Base-by-base conservation (phyloP, 768 basidiomycete genomes). In the Rickenella mellea region DNA sequence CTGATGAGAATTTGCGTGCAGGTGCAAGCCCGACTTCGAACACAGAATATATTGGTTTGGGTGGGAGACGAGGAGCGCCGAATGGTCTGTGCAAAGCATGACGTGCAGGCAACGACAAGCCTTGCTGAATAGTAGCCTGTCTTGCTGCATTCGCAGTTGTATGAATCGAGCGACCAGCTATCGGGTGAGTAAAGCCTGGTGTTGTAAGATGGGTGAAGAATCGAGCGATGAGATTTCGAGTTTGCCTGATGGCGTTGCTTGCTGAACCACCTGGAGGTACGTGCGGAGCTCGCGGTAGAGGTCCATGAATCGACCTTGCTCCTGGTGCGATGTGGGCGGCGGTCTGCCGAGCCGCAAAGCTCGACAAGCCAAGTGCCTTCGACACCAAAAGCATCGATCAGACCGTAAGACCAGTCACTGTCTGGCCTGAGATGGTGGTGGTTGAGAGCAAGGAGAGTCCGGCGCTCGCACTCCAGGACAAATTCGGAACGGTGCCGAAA, bases 1-100 rank as follows among this genome's bases (percentile, higher is more conserved):
- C 71, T 2, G 78, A 74, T 19, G 78, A 78, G 58, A 91, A 92
- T 52, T 78, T 84, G 27, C 88, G 68, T 0, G 80, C 83, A 0
- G 75, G 72, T 27, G 84, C 83, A 2, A 92, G 67, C 4, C 89
- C 89, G 17, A 91, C 73, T 47, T 86, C 80, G 0, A 73, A 59
- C 22, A 83, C 60, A 37, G 62, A 61, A 6, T 76, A 75, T 11
- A 62, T 49, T 12, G 74, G 67, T 2, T 28, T 31, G 17, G 70
- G 68, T 8, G 84, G 84, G 9, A 88, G 61, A 51, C 69, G 76
- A 12, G 67, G 72, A 1, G 63, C 57, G 20, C 62, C 59, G 20
- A 70, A 58, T 2, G 67, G 74, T 14, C 59, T 46, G 11, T 70
- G 68, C 29, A 87, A 63, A 1, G 74, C 67, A 49, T 68, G 62